phyloP scores from a whole-genome alignment of 2,329 filamentous ascomycete species.

The Tolypocladium tropicale region DNA sequence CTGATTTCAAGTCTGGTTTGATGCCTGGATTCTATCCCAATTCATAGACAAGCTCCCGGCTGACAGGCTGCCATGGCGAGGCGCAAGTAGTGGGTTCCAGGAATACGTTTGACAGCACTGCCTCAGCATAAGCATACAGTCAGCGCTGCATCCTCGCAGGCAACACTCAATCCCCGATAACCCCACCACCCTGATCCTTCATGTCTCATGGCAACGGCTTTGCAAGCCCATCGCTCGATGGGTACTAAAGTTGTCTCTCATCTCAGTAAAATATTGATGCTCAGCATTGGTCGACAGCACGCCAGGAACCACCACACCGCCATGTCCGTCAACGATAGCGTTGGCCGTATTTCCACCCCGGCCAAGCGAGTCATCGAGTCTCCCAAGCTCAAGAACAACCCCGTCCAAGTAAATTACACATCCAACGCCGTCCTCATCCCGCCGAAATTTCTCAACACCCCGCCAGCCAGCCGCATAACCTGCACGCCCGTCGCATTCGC shows the following conservation, averaged over 20 bases:
- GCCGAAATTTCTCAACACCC: not conserved
- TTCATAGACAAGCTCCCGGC: too few species aligned
- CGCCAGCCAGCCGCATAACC: not conserved
- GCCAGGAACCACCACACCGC: not conserved
- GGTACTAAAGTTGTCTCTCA: not conserved
- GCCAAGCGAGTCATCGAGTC: not conserved
- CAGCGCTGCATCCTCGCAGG: not conserved
- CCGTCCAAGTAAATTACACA: not conserved
- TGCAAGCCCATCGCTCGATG: not conserved
- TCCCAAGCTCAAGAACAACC: not conserved
- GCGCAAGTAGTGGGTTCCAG: too few species aligned
- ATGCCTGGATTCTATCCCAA: too few species aligned
- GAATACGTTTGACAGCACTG: too few species aligned
- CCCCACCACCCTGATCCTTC: not conserved
- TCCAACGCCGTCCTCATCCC: conserved; percentile 2
- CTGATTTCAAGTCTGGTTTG: too few species aligned
- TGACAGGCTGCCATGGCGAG: too few species aligned
- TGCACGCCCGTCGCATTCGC: conserved; percentile 43
- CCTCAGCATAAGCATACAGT: not conserved
- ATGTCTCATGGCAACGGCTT: not conserved
- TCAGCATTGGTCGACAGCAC: not conserved
- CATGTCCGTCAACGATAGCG: not conserved
- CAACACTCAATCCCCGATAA: not conserved
- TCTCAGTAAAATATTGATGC: too few species aligned
- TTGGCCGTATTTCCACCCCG: not conserved